phyloP scores from a whole-genome alignment of 2,329 filamentous ascomycete species.

The Rhinocladiella mackenziei region DNA sequence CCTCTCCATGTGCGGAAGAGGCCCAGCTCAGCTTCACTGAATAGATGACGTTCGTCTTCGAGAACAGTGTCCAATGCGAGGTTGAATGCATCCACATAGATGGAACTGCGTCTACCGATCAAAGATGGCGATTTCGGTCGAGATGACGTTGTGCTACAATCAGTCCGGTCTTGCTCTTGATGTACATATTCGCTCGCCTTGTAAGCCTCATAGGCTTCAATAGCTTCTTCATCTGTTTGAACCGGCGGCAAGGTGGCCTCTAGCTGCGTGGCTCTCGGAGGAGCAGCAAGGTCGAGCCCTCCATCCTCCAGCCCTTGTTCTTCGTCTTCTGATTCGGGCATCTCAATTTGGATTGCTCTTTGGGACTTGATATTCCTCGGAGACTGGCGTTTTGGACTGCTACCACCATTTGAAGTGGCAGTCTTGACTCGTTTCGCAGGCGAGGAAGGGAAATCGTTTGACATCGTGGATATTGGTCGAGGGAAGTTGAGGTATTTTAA shows the following conservation, averaged over 20 bases:
- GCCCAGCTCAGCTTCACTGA: conserved; percentile 70
- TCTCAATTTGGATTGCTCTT: conserved; percentile 30
- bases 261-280: conserved; percentile 57
- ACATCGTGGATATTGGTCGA: conserved; percentile 32
- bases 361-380: conserved; percentile 13
- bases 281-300: conserved; percentile 30
- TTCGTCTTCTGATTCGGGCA: conserved; percentile 39
- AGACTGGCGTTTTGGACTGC: conserved; percentile 20
- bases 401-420: conserved; percentile 1
- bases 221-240: conserved; percentile 64
- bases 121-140: conserved; percentile 59
- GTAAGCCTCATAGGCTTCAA: conserved; percentile 73
- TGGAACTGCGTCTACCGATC: conserved; percentile 74
- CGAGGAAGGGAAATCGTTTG: conserved; percentile 31
- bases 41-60: conserved; percentile 82
- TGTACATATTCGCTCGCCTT: conserved; percentile 51
- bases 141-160: conserved; percentile 44
- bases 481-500: conserved; percentile 30
- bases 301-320: conserved; percentile 36
- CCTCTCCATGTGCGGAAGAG: conserved; percentile 73
- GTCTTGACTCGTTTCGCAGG: conserved; percentile 30
- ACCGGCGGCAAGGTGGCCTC: conserved; percentile 68
- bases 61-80: conserved; percentile 84
- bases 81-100: conserved; percentile 97
- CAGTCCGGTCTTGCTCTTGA: conserved; percentile 7